Evolutionary conservation across 2,329 filamentous ascomycete species (phyloP).

Genomic region (Lasiodiplodia sp.): DNA sequence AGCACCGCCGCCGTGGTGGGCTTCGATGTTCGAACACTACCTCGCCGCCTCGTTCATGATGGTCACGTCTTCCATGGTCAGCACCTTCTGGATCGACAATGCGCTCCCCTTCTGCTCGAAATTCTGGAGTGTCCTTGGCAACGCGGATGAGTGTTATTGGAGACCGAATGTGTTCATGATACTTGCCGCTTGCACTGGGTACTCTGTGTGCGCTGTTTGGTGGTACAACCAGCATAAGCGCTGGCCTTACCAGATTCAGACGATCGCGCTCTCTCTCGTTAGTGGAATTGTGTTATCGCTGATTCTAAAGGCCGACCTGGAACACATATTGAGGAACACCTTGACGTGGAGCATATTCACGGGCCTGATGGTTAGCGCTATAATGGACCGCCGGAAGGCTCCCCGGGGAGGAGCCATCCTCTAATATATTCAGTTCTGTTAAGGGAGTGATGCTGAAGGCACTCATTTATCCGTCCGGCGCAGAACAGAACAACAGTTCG

Average conservation of each 20-base stretch:
- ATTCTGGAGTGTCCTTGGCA: slow-evolving; percentile 6
- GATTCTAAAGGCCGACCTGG: slow-evolving; percentile 1
- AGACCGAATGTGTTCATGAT: slow-evolving; percentile 4
- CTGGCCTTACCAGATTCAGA: slow-evolving; percentile 3
- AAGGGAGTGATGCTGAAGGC: not conserved
- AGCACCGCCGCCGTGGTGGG: not conserved
- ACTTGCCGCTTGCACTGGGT: slow-evolving; percentile 2
- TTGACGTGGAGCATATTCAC: slow-evolving; percentile 14
- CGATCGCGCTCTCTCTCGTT: not conserved
- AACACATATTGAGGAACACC: slow-evolving; percentile 5
- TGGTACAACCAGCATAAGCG: slow-evolving; percentile 9
- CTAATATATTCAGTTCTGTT: not conserved
- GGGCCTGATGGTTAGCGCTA: not conserved
- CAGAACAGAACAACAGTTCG: not conserved
- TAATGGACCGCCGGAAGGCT: slow-evolving; percentile 6
- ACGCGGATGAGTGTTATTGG: slow-evolving; percentile 12
- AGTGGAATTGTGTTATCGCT: not conserved
- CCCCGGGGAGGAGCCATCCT: not conserved
- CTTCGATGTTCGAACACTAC: slow-evolving; percentile 1
- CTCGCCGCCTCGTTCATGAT: slow-evolving; percentile 13
- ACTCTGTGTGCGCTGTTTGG: slow-evolving; percentile 1
- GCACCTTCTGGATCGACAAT: slow-evolving; percentile 18
- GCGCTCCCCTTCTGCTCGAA: not conserved
- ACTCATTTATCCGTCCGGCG: not conserved
- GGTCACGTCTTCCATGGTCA: slow-evolving; percentile 14